Evolutionary conservation across 1,284 basidiomycete species (phyloP).

Genomic region (Volvariella volvacea): DNA sequence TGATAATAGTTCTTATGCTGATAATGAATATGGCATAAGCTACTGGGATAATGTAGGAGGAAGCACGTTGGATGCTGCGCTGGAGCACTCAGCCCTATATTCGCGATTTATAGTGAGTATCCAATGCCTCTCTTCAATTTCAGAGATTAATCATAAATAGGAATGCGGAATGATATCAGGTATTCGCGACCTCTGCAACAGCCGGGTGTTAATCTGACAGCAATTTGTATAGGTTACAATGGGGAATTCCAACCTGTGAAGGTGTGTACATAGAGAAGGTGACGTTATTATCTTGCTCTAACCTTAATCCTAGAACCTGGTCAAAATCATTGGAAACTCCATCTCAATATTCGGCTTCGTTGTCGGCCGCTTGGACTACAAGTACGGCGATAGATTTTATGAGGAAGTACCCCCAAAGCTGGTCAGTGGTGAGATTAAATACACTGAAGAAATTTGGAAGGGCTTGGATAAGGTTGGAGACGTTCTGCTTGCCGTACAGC

Average conservation of each 20-base stretch:
- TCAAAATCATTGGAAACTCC: constrained; percentile 25
- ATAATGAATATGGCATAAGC: too few relatives aligned
- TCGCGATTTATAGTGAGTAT: constrained; percentile 23
- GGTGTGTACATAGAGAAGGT: constrained; percentile 21
- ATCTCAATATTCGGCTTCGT: constrained; percentile 59
- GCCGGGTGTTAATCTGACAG: too few relatives aligned
- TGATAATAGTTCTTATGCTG: too few relatives aligned
- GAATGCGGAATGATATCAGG: constrained; percentile 31
- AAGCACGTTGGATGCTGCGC: constrained; percentile 31
- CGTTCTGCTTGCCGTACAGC: constrained; percentile 45
- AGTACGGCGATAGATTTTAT: constrained; percentile 41
- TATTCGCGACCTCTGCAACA: too few relatives aligned
- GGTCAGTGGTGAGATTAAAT: constrained; percentile 52
- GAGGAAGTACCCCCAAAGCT: constrained; percentile 43
- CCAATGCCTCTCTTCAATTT: not conserved
- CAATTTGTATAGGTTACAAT: constrained; percentile 32
- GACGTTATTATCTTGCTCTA: too few relatives aligned
- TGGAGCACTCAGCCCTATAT: constrained; percentile 16
- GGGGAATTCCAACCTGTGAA: constrained; percentile 19
- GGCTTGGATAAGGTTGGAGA: constrained; percentile 50
- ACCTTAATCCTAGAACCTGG: constrained; percentile 21
- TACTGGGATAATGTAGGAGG: constrained; percentile 49
- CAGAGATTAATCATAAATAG: constrained; percentile 11
- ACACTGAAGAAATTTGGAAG: constrained; percentile 44
- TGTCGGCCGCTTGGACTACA: constrained; percentile 30